phyloP scores from a whole-genome alignment of 2,329 filamentous ascomycete genomes.

The Emergomyces orientalis region DNA sequence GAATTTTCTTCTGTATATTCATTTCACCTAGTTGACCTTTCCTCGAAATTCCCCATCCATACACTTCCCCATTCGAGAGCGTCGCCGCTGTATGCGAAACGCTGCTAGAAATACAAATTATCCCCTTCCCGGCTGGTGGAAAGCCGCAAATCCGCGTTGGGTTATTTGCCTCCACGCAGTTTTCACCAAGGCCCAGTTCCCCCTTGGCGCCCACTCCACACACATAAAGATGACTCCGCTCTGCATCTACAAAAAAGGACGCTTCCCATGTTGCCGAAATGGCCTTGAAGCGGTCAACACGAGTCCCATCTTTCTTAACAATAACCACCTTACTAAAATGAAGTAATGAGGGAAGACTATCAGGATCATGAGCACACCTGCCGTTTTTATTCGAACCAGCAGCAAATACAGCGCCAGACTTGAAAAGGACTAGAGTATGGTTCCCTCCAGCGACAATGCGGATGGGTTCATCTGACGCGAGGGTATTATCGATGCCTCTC shows the following conservation, averaged over 20 bases:
- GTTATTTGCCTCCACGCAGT: conserved; percentile 22
- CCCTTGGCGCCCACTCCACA: conserved; percentile 61
- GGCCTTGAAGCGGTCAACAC: conserved; percentile 31
- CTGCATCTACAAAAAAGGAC: conserved; percentile 50
- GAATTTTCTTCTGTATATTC: conserved; percentile 36
- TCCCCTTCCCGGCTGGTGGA: conserved; percentile 48
- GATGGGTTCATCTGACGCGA: conserved; percentile 14
- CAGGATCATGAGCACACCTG: conserved; percentile 30
- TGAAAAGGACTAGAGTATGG: conserved; percentile 67
- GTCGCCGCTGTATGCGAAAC: conserved; percentile 71
- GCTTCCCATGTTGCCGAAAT: conserved; percentile 73
- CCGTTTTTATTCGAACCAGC: conserved; percentile 52
- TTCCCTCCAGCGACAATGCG: conserved; percentile 64
- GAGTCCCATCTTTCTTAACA: conserved; percentile 7
- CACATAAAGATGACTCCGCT: conserved; percentile 46
- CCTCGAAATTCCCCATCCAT: conserved; percentile 79
- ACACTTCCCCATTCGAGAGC: conserved; percentile 64
- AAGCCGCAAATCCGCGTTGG: conserved; percentile 51
- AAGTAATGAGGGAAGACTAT: conserved; percentile 13
- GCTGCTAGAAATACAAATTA: conserved; percentile 60
- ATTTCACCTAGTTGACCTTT: conserved; percentile 72
- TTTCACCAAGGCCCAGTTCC: conserved; percentile 56
- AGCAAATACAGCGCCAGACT: conserved; percentile 51
- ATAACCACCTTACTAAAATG: conserved; percentile 25
- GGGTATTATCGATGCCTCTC: conserved; percentile 3